Base-by-base conservation (phyloP, 2,329 filamentous ascomycete genomes). In the Lasiodiplodia citricola region DNA sequence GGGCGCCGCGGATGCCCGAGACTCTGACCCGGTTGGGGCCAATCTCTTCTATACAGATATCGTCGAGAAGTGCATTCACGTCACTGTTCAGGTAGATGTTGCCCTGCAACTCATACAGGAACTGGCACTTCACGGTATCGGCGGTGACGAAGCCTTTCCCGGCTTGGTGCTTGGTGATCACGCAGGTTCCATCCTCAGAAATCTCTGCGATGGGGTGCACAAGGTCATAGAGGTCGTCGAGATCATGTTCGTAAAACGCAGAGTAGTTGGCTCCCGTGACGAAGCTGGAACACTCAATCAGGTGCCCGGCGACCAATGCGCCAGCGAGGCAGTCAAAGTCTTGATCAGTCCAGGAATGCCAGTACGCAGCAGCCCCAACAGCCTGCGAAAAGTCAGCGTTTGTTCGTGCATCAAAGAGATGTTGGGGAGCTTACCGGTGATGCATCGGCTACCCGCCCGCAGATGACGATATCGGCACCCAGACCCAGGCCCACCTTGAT, bases 331-430 rank as follows among this genome's bases (percentile, higher is more conserved):
- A 72, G 68, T 88, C 82, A 25, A 83, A 86, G 35, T 84, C 80
- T 0, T 78, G 80, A 21, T 83, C 80, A 0, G 71, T 70, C 87
- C 86, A 89, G 1, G 80, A 77, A 66, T 88, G 81, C 83, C 86
- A 89, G 78, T 81, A 88, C 72, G 83, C 83, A 0, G 86, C 86
- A 0, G 86, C 85, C 0, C 84, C 87, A 70, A 88, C 87, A 3
- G 37, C 54, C 54, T 38, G 54, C 1, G 28, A 4, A 35, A 5
- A 1, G 31, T 56, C 2, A 56, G 54, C 31, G 0, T 14, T n/a
- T 21, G 7, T 21, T 16, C 16, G 8, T n/a, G 14, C 3, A 38
- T 35, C 5, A 10, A 21, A 28, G 6, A 7, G 28, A 1, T 4
- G 18, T 47, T 47, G 44, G 28, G 28, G 5, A 21, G 3, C 44